phyloP scores from a whole-genome alignment of 2,329 filamentous ascomycete species.

The Xylariomycetidae sp. region DNA sequence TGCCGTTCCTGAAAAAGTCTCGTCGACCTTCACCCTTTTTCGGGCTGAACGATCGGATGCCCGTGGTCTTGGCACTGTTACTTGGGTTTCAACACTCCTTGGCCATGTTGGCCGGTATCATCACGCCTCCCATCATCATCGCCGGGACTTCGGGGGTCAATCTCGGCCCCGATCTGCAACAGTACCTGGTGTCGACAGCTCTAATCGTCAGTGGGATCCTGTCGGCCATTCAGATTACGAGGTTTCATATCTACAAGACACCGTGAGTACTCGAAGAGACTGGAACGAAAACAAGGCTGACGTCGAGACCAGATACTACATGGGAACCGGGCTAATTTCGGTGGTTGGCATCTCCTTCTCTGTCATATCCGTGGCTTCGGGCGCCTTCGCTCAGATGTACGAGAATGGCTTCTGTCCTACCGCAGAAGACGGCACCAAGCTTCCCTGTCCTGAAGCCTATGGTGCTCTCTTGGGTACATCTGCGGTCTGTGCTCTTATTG shows the following conservation, averaged over 20 bases:
- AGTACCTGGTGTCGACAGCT: constrained; percentile 74
- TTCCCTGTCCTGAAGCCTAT: constrained; percentile 72
- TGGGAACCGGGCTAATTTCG: constrained; percentile 74
- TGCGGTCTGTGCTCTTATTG: constrained; percentile 58
- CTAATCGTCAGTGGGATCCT: constrained; percentile 74
- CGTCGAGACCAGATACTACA: constrained; percentile 51
- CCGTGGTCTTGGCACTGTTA: constrained; percentile 65
- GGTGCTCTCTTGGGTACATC: constrained; percentile 69
- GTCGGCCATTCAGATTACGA: constrained; percentile 69
- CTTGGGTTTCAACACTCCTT: constrained; percentile 76
- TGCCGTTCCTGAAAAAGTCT: constrained; percentile 71
- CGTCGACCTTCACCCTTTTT: constrained; percentile 67
- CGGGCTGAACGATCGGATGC: constrained; percentile 74
- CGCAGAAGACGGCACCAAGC: constrained; percentile 53
- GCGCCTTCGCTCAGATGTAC: constrained; percentile 74
- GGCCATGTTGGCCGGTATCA: constrained; percentile 69
- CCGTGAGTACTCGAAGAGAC: too few species aligned
- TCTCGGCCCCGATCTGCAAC: constrained; percentile 51
- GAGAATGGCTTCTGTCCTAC: constrained; percentile 60
- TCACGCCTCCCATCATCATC: constrained; percentile 73
- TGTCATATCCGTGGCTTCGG: constrained; percentile 66
- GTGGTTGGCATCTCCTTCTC: constrained; percentile 76
- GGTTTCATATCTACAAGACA: constrained; percentile 66
- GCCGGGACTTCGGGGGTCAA: constrained; percentile 56
- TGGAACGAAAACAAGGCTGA: not conserved